Evolutionary conservation across 2,329 filamentous ascomycete species (phyloP), one percentile per base, ranked within the genome.

Genomic region (Cercospora sesami): DNA sequence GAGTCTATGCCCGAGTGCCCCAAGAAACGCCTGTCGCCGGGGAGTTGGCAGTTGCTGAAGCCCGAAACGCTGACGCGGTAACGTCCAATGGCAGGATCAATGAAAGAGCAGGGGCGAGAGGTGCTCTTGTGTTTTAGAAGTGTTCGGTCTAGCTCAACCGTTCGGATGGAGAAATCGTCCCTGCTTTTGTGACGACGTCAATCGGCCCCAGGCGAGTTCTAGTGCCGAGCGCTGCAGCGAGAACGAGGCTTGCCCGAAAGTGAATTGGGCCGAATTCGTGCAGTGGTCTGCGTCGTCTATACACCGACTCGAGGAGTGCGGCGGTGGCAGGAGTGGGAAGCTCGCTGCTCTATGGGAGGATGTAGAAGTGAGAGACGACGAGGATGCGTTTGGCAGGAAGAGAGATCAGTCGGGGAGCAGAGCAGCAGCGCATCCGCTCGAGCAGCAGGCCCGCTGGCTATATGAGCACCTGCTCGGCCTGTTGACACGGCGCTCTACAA

Each of bases 401-500:
- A 18, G 53, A 55, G 39, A 60, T 18, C 55, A 42, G 30, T 28
- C 28, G 39, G 45, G 42, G 55, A 55, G 57, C 36, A 61, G 42
- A 61, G 45, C n/a, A 45, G 21, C 16, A 23, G 57, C 42, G 18
- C 42, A 39, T 21, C 26, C 36, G 64, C 36, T 45, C 33, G 63
- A 55, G 65, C 60, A 63, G 64, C 39, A 33, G 53, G 33, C 57
- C 48, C 39, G 64, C 39, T 62, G 26, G 62, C 51, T 65, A 64
- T 68, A 58, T 70, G 55, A 63, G 57, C 63, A 30, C 7, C 7
- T 36, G 16, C 57, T 55, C 42, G 51, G 62, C 51, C 62, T 30
- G 31, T 58, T 64, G 30, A 57, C 60, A 36, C 59, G 26, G 36
- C 45, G 48, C 67, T 68, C 60, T 61, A 65, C 68, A 65, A 65